Conservation (phyloP, 441 rosid genomes). For the Erodium trifolium region DNA sequence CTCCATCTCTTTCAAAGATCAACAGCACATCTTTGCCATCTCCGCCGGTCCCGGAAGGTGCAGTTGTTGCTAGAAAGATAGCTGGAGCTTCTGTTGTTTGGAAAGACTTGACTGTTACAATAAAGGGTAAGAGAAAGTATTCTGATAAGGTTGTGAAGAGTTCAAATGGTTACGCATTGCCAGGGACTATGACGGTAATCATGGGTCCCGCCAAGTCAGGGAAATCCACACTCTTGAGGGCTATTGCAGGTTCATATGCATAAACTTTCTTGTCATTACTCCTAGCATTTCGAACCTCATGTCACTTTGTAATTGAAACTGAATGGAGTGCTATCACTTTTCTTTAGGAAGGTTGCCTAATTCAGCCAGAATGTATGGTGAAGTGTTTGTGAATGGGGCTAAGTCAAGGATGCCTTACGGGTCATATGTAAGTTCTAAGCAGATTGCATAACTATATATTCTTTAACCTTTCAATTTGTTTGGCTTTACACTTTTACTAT, state of each 20-base stretch:
- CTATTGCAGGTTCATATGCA: conserved; percentile 67
- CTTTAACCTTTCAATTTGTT: conserved; percentile 2
- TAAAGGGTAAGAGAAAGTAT: conserved; percentile 79
- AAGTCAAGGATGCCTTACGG: conserved; percentile 74
- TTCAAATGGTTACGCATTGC: conserved; percentile 91
- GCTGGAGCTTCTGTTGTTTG: conserved; percentile 91
- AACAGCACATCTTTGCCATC: conserved; percentile 85
- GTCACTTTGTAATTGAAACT: conserved; percentile 13
- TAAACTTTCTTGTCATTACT: conserved; percentile 8
- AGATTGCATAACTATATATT: conserved; percentile 4
- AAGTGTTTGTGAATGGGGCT: conserved; percentile 76
- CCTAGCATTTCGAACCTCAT: conserved; percentile 6
- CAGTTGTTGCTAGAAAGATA: conserved; percentile 53
- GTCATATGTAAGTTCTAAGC: conserved; percentile 65
- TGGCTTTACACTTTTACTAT: neutral
- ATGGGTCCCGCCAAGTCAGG: conserved; percentile 99
- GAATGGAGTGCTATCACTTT: conserved; percentile 15
- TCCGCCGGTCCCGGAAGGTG: conserved; percentile 55
- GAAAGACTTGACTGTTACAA: conserved; percentile 90
- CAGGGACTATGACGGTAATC: conserved; percentile 94
- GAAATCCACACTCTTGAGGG: conserved; percentile 83
- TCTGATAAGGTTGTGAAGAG: conserved; percentile 89
- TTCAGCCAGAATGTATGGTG: conserved; percentile 74
- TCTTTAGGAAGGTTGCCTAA: conserved; percentile 71
- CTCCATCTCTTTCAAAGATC: conserved; percentile 81